Base-by-base conservation (phyloP, 1,139 yeast species). In the Torulaspora globosa region DNA sequence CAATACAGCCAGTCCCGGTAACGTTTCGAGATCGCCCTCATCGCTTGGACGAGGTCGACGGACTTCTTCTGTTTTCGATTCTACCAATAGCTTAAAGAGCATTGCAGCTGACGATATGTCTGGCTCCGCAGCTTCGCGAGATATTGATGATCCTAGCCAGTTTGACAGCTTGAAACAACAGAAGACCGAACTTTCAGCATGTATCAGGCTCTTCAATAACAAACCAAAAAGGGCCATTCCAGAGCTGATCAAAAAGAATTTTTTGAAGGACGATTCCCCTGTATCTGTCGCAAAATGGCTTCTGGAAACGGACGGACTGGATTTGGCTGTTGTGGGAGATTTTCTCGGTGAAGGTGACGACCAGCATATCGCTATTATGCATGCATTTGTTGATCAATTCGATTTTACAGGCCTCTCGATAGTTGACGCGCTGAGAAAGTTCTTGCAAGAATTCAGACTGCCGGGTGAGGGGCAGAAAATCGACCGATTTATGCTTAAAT, bases 381-480 rank as follows among this genome's bases (percentile, higher is more conserved):
- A 90, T 68, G 84, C 90, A 3, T 92, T 92, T 70, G 96, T 92
- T 28, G 96, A 90, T 61, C 70, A 76, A 54, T 82, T 92, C 82
- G 90, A 89, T 49, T 92, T 92, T 62, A 70, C 76, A 11, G 73
- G 74, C 39, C 67, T 77, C 52, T 73, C 79, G 1, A 89, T 92
- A 61, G 94, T 90, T 8, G 95, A 83, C 56, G 95, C 97, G 0
- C 72, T 94, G 71, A 78, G 98, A 58, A 72, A 71, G 9, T 88
- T 88, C 60, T 74, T 94, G 50, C 98, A 94, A 64, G 75, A 82
- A 36, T 94, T 94, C 68, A 76, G 98, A 63, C 74, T 94, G 49
- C 98, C 99, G 0, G 99, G 99, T 39, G 99, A 94, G 69, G 90
- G 97, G 1, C 99, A 94, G 68, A 92, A 92, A 62, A 90, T 94